These are phyloP conservation scores for Fusarium tanahbumbuense DNA, from an alignment of 2,329 filamentous ascomycete genomes.

Conservation along the genomic window DNA sequence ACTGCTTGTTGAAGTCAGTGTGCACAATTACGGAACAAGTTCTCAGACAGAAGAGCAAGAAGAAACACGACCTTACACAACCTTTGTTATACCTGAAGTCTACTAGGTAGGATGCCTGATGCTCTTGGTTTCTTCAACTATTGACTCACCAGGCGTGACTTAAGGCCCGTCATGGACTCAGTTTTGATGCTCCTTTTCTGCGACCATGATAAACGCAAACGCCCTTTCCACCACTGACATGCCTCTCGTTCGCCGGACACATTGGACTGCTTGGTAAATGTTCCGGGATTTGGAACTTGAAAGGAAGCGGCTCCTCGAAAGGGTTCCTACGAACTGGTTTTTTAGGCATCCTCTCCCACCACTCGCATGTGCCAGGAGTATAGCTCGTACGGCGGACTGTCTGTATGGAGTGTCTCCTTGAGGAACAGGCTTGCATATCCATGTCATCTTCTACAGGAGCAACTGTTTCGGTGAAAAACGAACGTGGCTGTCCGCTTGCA, in stretches of 20 bases:
- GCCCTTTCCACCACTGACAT: conserved; percentile 58
- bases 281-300: conserved; percentile 63
- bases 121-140: not conserved
- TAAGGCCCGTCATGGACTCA: not conserved
- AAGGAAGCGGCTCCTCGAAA: conserved; percentile 42
- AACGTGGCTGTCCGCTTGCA: conserved; percentile 52
- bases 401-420: conserved; percentile 26
- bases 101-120: not conserved
- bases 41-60: rapidly evolving
- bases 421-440: not conserved
- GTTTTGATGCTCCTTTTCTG: conserved; percentile 34
- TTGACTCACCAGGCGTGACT: not conserved
- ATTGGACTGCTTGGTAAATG: conserved; percentile 64
- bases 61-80: not conserved
- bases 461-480: conserved; percentile 58
- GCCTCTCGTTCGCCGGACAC: conserved; percentile 61
- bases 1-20: not conserved
- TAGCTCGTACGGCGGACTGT: conserved; percentile 41
- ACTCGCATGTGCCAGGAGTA: conserved; percentile 47
- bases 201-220: conserved; percentile 64
- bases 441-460: conserved; percentile 40
- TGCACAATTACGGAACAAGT: rapidly evolving
- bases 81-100: not conserved
- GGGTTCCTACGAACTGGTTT: conserved; percentile 37
- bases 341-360: conserved; percentile 52